These are phyloP conservation scores for Leishmania amazonensis DNA, from an alignment of 208 protist genomes.

Conservation along the genomic window DNA sequence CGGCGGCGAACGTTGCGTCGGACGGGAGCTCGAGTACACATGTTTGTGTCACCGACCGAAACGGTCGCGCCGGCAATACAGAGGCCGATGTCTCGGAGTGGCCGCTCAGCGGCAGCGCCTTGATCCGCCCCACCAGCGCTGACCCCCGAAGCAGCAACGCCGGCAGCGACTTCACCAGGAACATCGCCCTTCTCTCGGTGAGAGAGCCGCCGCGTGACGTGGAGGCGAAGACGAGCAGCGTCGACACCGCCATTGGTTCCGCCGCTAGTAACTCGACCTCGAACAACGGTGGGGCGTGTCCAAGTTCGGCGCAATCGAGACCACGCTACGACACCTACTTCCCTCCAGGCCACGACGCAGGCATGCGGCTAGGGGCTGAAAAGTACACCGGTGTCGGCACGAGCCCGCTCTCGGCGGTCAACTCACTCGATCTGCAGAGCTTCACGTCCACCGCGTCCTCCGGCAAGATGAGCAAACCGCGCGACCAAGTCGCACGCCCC, in stretches of 20 bases:
- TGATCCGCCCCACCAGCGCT: constrained; percentile 1
- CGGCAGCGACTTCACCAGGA: neutral
- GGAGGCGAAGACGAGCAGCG: neutral
- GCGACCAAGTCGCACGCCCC: neutral
- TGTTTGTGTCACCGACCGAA: neutral
- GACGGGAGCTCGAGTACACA: neutral
- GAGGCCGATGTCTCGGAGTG: neutral
- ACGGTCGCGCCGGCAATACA: neutral
- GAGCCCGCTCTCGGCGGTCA: neutral
- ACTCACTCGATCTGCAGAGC: constrained; percentile 18
- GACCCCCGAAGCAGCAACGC: neutral
- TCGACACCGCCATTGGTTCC: neutral
- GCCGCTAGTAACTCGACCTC: neutral
- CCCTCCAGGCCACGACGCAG: constrained; percentile 22
- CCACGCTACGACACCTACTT: constrained; percentile 18
- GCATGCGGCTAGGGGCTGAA: constrained; percentile 20
- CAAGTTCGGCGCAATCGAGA: neutral
- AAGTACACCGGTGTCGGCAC: constrained; percentile 29
- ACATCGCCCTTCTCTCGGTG: neutral
- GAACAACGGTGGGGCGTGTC: neutral
- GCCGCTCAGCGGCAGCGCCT: neutral
- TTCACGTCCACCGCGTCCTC: constrained; percentile 8
- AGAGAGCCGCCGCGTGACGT: neutral
- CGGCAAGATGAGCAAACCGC: no score
- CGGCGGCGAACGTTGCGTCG: neutral